These are phyloP conservation scores for Lipomyces sp. DNA, from an alignment of 805 yeast species.

Conservation along the genomic window DNA sequence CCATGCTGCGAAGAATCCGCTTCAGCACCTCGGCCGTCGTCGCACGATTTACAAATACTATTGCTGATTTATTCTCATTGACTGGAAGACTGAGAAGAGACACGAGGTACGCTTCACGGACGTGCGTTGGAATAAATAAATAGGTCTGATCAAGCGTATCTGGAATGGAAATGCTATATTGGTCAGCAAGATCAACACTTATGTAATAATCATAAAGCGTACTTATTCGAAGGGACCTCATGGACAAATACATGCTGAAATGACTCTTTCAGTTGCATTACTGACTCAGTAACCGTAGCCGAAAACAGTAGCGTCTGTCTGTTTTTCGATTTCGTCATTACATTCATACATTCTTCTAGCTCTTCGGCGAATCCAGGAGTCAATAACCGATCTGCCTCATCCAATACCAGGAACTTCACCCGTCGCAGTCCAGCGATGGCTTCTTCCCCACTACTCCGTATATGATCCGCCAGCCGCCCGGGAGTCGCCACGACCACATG, in stretches of 20 bases:
- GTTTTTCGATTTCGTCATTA: slow-evolving; percentile 68
- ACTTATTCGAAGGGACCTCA: slow-evolving; percentile 16
- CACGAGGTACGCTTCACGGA: slow-evolving; percentile 85
- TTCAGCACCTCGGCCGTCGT: slow-evolving; percentile 85
- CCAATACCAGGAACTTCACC: slow-evolving; percentile 81
- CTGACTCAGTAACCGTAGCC: slow-evolving; percentile 94
- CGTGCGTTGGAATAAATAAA: slow-evolving; percentile 80
- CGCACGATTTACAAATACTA: slow-evolving; percentile 90
- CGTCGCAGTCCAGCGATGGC: slow-evolving; percentile 77
- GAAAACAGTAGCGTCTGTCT: slow-evolving; percentile 86
- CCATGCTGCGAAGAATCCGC: slow-evolving; percentile 73
- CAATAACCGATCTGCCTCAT: slow-evolving; percentile 93
- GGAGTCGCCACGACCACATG: slow-evolving; percentile 98
- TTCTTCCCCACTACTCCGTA: slow-evolving; percentile 85
- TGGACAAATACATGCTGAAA: slow-evolving; percentile 57
- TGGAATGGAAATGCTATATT: slow-evolving; percentile 72
- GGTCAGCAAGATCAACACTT: neutral
- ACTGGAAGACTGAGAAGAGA: slow-evolving; percentile 66
- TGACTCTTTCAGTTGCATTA: slow-evolving; percentile 80
- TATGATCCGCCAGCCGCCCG: slow-evolving; percentile 92
- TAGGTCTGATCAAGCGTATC: slow-evolving; percentile 66
- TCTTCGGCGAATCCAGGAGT: slow-evolving; percentile 84
- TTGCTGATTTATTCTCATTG: slow-evolving; percentile 69
- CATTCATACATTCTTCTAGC: slow-evolving; percentile 69
- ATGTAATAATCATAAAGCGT: neutral